A percentile compares a stretch with the other conserved stretches of the same genome.
Evolutionary conservation across 176 grass and related monocot genomes (phyloP).

Genomic region (Aegilops speltoides): DNA sequence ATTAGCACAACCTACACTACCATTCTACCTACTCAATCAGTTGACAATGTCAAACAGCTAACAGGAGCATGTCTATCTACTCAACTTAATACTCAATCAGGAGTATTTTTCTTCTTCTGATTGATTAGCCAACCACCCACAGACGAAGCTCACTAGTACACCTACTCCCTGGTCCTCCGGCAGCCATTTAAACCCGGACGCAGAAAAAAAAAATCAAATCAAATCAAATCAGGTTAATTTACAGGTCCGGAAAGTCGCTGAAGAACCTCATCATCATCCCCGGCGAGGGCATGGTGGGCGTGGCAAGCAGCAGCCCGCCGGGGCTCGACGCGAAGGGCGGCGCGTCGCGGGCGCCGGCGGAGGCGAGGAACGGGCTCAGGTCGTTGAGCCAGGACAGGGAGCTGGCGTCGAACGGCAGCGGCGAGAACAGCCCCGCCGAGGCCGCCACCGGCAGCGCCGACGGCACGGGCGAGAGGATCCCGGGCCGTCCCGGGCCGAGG

Average conservation of each 20-base stretch:
- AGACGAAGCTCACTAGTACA: too few species aligned
- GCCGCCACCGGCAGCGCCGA: slow-evolving; percentile 47
- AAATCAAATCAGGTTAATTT: slow-evolving; percentile 12
- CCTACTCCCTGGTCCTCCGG: too few species aligned
- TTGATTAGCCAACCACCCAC: neutral
- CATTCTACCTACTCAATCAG: neutral
- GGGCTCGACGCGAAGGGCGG: slow-evolving; percentile 48
- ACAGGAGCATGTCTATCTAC: neutral
- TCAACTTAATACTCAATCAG: neutral
- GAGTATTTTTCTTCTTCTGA: neutral
- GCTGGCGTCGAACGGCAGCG: slow-evolving; percentile 59
- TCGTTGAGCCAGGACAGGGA: slow-evolving; percentile 61
- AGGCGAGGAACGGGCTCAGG: slow-evolving; percentile 63
- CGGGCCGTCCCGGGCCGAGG: slow-evolving; percentile 29
- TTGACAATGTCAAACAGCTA: slow-evolving; percentile 19
- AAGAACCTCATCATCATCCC: slow-evolving; percentile 44
- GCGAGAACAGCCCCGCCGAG: slow-evolving; percentile 64
- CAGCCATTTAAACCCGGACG: neutral
- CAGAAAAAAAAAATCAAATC: neutral
- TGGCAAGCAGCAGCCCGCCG: slow-evolving; percentile 48
- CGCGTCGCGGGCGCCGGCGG: slow-evolving; percentile 13
- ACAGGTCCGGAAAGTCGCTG: slow-evolving; percentile 48
- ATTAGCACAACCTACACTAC: neutral
- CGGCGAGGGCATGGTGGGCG: slow-evolving; percentile 74
- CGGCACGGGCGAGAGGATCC: slow-evolving; percentile 78